Evolutionary conservation across 768 basidiomycete genomes (phyloP), one percentile per base, ranked within the genome.

Genomic region (Lactarius trivialis): DNA sequence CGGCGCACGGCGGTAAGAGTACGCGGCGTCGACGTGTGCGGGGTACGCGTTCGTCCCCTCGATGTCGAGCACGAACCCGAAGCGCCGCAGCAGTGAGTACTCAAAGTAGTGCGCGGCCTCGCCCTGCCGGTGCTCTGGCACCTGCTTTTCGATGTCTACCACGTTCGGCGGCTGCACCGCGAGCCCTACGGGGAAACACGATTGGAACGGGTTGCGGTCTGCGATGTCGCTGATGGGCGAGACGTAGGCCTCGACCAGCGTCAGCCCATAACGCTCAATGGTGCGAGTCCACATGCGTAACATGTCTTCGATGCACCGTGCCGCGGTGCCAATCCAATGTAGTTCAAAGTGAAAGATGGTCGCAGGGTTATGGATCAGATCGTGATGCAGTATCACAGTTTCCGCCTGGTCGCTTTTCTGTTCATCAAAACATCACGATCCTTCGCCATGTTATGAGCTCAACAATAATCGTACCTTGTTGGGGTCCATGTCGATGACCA

Each of bases 271-370:
- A 55, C 87, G 82, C 65, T 96, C 94, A 50, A 95, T 91, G 4
- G 83, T 81, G 43, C 90, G 80, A 59, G 82, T 83, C 89, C 93
- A 94, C 56, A 82, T 80, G 41, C 88, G 84, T 26, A 97, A 79
- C 56, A 88, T 82, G 66, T 96, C 93, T 66, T 98, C 95, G 56
- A 98, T 89, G 65, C 86, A 88, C 24, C 91, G 84, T 26, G 94
- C 93, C 1, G 93, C 94, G 2, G 94, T 89, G 2, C 93, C 94
- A 43, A 98, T 88, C 96, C 97, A 99, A 64, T 96, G 91, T 32
- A 99, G 79, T 73, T 99, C 95, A 68, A 98, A 94, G 73, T 98
- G 96, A 76, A 97, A 97, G 61, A 90, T 91, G 32, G 89, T 96
- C n/a, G 80, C 83, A 0, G 93, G 90, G 70, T 98, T 98, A 73